A percentile compares a stretch with the other conserved stretches of the same genome.
Conservation (phyloP, 176 grass and related monocot species). For the Carex myosuroides region DNA sequence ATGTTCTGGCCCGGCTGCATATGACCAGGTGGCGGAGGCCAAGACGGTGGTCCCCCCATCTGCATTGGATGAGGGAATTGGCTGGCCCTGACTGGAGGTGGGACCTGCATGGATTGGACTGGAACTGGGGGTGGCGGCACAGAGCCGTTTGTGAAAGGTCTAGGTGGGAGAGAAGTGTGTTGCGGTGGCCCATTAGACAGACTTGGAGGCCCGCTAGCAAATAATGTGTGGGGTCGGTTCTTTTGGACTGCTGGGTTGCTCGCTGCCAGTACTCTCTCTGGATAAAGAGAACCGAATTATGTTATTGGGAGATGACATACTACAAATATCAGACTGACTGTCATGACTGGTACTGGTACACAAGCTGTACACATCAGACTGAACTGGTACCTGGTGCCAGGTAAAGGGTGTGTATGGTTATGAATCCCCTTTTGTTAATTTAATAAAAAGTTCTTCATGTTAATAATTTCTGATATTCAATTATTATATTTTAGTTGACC, state of each 20-base stretch:
- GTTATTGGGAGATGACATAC: neutral
- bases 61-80: conserved; percentile 72
- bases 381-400: neutral
- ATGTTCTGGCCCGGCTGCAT: conserved; percentile 25
- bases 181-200: conserved; percentile 20
- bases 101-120: conserved; percentile 14
- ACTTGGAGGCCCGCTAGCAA: conserved; percentile 75
- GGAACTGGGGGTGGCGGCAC: conserved; percentile 33
- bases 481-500: neutral
- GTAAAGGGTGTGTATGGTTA: neutral
- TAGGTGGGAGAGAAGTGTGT: conserved; percentile 30
- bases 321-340: neutral
- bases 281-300: neutral
- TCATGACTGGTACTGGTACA: neutral
- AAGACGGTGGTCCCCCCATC: conserved; percentile 56
- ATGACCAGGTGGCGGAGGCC: conserved; percentile 35
- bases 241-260: conserved; percentile 77
- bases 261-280: conserved; percentile 64
- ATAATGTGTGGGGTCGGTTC: conserved; percentile 79
- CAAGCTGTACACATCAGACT: neutral
- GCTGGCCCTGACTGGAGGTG: conserved; percentile 32
- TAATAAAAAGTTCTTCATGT: neutral
- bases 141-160: conserved; percentile 58
- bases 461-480: neutral
- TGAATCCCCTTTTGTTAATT: neutral